Evolutionary conservation across 768 basidiomycete genomes (phyloP).

Genomic region (Suillus subalutaceus): DNA sequence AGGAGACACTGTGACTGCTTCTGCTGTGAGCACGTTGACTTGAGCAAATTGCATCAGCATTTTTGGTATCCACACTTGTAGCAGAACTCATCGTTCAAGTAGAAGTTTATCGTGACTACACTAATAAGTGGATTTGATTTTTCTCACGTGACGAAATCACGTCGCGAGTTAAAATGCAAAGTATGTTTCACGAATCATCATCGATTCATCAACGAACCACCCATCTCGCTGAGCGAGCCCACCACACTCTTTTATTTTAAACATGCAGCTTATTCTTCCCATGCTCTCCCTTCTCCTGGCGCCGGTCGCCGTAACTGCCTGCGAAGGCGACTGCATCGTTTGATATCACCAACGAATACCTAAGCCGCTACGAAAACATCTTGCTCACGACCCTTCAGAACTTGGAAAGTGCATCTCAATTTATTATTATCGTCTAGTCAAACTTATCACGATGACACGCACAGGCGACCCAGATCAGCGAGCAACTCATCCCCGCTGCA

Average conservation of each 20-base stretch:
- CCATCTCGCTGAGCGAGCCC: constrained; percentile 15
- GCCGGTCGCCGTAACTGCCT: constrained; percentile 50
- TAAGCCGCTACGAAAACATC: constrained; percentile 50
- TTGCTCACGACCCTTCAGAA: constrained; percentile 40
- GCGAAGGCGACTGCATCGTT: constrained; percentile 72
- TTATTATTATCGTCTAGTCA: constrained; percentile 9
- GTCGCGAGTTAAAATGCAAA: background rate
- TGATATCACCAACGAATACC: constrained; percentile 58
- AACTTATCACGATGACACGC: background rate
- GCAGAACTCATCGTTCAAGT: too few species aligned
- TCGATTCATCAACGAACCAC: background rate
- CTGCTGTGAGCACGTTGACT: too few species aligned
- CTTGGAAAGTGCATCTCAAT: constrained; percentile 43
- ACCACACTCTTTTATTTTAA: background rate
- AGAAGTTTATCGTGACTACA: too few species aligned
- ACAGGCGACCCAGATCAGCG: constrained; percentile 41
- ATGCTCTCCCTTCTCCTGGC: constrained; percentile 29
- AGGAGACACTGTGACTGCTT: too few species aligned
- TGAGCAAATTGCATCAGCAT: too few species aligned
- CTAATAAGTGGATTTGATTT: background rate
- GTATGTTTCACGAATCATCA: background rate
- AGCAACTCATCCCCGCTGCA: constrained; percentile 33
- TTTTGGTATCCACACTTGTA: too few species aligned
- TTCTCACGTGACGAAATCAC: background rate
- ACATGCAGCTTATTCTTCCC: constrained; percentile 25